Evolutionary conservation across 768 basidiomycete genomes (phyloP), one percentile per base, ranked within the genome.

Genomic region (Boletus rufocinnamomeus): DNA sequence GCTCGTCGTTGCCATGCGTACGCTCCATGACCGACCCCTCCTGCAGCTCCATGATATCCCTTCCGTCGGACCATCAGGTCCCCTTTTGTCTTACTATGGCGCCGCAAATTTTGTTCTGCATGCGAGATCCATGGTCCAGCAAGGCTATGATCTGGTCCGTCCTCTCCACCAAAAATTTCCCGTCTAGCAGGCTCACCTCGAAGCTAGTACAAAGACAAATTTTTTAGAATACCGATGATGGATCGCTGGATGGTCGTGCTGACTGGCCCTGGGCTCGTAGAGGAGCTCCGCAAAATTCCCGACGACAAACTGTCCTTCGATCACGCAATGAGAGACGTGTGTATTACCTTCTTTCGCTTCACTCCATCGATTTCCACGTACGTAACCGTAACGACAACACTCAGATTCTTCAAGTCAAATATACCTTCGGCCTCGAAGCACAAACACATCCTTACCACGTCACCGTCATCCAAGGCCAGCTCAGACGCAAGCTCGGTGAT

Each of bases 271-370:
- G 59, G 77, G 27, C 70, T 78, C 47, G 68, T 84, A 14, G 80
- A 84, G 7, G 84, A 86, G 43, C 63, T 87, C 19, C 76, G 81
- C 25, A 77, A 69, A 57, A 77, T 78, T n/a, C 72, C 77, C 6
- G 81, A 82, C 49, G 72, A 80, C n/a, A 73, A 74, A 28, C 68
- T 83, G 6, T 82, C 80, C 30, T 73, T 78, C 52, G 59, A 65
- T 57, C 74, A 76, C 21, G 76, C 76, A 5, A 71, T 76, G 41
- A 61, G 69, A 48, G 77, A 78, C 30, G 83, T 82, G 52, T 11
- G 71, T 65, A 30, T 27, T 28, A 28, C 45, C 44, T 37, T 54
- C 46, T 59, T 44, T 59, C n/a, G n/a, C n/a, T 5, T 10, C 34
- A 64, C 37, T 2, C 57, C 44, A 46, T 49, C 46, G 32, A 38